Evolutionary conservation across 2,329 filamentous ascomycete species (phyloP), one percentile per base, ranked within the genome.

Genomic region (Colletotrichum musae): DNA sequence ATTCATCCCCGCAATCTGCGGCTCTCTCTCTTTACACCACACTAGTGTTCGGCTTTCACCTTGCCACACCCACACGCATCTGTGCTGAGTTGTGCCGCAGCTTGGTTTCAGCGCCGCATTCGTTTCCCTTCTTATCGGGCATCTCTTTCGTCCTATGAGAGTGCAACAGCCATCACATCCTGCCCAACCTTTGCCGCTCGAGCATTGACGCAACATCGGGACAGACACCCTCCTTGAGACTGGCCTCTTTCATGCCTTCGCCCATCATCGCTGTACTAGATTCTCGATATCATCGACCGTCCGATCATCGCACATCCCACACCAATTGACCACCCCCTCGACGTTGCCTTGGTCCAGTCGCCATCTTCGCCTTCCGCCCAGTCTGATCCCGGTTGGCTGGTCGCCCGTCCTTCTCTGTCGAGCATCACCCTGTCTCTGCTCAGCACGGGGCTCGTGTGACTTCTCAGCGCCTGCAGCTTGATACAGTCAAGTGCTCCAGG

Each of bases 71-170:
- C 58, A 51, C 64, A 64, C 47, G 62, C 56, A 70, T 70, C 62
- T 67, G 67, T 70, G 67, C 67, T 67, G 62, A 61, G 51, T 61
- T 67, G 67, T 70, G 67, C 67, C 67, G 67, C 67, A 70, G 50
- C 56, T 70, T 70, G 62, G 67, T 70, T 70, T 70, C 67, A 70
- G 67, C 45, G 62, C 61, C 51, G 57, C 67, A 61, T 52, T 61
- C 61, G 67, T 70, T 70, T 67, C 67, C 62, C 39, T 60, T 69
- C 56, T 57, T 60, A 57, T 67, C 67, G 39, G 51, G 57, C 24
- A 28, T 51, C 62, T 52, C 43, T 47, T 10, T 47, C 67, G 39
- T 69, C 63, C 65, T 68, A 68, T 58, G 53, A 58, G 47, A 48
- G 28, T 21, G 45, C 47, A 24, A 43, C 43, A 68, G 36, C 36